Conservation (phyloP, 1,139 yeast species). For the Diutina rugosa region DNA sequence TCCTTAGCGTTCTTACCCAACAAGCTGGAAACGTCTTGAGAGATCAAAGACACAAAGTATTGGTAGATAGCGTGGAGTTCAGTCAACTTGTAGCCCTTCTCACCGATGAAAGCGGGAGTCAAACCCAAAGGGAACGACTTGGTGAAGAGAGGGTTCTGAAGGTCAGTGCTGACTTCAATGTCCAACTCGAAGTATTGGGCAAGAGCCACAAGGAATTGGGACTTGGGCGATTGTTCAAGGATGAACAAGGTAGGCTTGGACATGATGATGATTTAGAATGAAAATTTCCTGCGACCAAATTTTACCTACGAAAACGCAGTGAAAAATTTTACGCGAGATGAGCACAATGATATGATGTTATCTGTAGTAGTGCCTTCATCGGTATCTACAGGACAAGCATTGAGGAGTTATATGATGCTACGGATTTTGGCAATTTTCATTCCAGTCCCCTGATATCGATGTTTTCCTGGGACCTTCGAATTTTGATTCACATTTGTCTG, state of each 20-base stretch:
- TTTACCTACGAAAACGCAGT: neutral
- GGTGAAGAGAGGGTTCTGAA: constrained; percentile 21
- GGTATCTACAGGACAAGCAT: neutral
- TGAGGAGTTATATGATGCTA: neutral
- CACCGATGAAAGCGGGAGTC: constrained; percentile 70
- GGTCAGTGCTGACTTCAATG: constrained; percentile 35
- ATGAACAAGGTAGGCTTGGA: constrained; percentile 57
- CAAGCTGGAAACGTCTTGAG: constrained; percentile 16
- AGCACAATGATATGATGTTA: neutral
- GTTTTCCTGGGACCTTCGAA: no score
- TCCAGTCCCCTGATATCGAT: neutral
- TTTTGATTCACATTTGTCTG: neutral
- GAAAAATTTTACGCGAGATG: neutral
- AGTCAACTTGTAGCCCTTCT: constrained; percentile 66
- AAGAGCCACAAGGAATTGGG: constrained; percentile 32
- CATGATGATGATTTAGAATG: constrained; percentile 21
- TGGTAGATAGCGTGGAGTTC: constrained; percentile 65
- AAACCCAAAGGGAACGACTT: constrained; percentile 54
- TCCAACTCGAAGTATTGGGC: constrained; percentile 66
- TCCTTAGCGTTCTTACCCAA: constrained; percentile 57
- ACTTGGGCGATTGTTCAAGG: constrained; percentile 27
- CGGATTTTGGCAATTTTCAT: no score
- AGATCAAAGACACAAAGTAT: constrained; percentile 16
- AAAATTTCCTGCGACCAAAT: neutral
- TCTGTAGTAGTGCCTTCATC: neutral